Evolutionary conservation across 805 yeast species (phyloP), one percentile per base, ranked within the genome.

Genomic region (Cyberlindnera sargentensis): DNA sequence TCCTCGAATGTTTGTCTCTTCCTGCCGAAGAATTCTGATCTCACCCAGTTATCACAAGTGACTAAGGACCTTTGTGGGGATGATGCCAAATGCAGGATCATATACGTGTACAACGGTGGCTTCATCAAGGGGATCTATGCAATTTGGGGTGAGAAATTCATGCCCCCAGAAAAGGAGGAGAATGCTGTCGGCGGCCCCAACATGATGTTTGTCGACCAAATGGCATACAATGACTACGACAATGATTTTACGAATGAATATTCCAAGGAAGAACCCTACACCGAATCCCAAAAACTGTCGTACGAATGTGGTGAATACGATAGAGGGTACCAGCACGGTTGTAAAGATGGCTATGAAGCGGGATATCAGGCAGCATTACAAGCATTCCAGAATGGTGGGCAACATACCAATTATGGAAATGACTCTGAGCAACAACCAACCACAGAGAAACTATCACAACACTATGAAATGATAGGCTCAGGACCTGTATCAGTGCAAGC

Each of bases 11-110:
- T 82, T 29, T 78, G 76, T 6, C 59, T 83, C 3, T 82, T 81
- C 53, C 64, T 84, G 23, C 93, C 93, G 2, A 67, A 79, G 47
- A 80, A 78, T 50, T 73, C 76, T 41, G 67, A 78, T 51, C 52
- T 78, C 25, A 63, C 64, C 30, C 87, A 82, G 50, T 53, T 84
- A 6, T 56, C 74, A 1, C 53, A 57, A 10, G 66, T 76, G 2
- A 75, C 84, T 1, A 57, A 60, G 23, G 63, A 65, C 26, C 54
- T 79, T 1, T 63, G 70, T 41, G 84, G 84, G 0, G 48, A 55
- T 0, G 52, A 56, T 1, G 73, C 69, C 7, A 60, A 58, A 40
- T 69, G 80, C 39, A 63, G 79, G 44, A 66, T 79, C 3, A 52
- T 78, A 3, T 68, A 70, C 45, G 66, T 72, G 2, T 62, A 65